Conservation (phyloP, 495 filamentous ascomycete species). For the Neurospora tetraspora region DNA sequence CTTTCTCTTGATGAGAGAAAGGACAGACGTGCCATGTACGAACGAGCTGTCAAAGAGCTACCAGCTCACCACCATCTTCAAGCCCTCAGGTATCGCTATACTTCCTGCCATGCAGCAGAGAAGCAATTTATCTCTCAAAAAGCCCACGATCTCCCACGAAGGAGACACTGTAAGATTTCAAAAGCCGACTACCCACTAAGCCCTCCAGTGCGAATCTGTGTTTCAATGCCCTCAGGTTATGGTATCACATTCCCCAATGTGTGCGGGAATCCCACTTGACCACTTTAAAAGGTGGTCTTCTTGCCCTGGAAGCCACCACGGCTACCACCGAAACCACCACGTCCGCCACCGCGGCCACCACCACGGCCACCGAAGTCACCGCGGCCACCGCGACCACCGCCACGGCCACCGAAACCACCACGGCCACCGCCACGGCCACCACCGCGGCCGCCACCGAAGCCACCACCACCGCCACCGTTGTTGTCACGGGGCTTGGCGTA, state of each 20-base stretch:
- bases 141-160: constrained; percentile 31
- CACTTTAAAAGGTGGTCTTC: constrained; percentile 77
- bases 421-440: constrained; percentile 38
- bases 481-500: constrained; percentile 68
- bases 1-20: neutral
- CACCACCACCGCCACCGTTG: constrained; percentile 44
- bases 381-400: constrained; percentile 45
- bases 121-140: constrained; percentile 36
- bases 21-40: constrained; percentile 9
- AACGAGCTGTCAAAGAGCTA: constrained; percentile 34
- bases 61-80: constrained; percentile 38
- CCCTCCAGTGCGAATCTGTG: constrained; percentile 27
- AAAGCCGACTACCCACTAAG: constrained; percentile 44
- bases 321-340: constrained; percentile 27
- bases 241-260: constrained; percentile 20
- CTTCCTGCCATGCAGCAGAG: constrained; percentile 10
- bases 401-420: constrained; percentile 40
- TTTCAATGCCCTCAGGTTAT: constrained; percentile 27
- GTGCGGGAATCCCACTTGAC: constrained; percentile 14
- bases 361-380: constrained; percentile 41
- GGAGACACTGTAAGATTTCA: constrained; percentile 27
- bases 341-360: constrained; percentile 34
- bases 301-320: constrained; percentile 63
- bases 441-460: constrained; percentile 35
- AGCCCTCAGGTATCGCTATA: constrained; percentile 37